Evolutionary conservation across 2,329 filamentous ascomycete genomes (phyloP), one percentile per base, ranked within the genome.

Genomic region (Penicillium sp.): DNA sequence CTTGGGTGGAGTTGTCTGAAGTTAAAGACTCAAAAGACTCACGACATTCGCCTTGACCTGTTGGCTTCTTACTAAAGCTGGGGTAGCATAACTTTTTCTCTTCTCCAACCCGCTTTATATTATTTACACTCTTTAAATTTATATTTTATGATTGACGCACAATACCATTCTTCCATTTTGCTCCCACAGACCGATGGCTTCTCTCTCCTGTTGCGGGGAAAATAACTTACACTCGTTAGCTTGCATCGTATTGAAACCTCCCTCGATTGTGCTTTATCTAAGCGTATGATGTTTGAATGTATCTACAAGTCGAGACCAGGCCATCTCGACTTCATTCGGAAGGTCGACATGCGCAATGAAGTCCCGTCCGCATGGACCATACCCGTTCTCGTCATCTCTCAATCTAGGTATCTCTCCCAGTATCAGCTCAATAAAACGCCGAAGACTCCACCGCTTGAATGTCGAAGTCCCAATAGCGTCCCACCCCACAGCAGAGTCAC

Each of bases 281-380:
- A 41, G 39, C 19, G 13, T 41, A 19, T 41, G 39, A 22, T 50
- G n/a, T 22, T 11, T 22, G n/a, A 36, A 50, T 19, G 18, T 10
- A 10, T 16, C 31, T 5, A 36, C 44, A 11, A 61, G 41, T 16
- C 62, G 58, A 33, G 54, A 58, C 72, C 73, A 78, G 16, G 77
- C 75, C 9, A 51, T 59, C 52, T 77, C 71, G 14, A 79, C 70
- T 4, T 71, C 66, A 2, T 39, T 54, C 0, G 77, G 76, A 44
- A 81, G 66, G 62, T 79, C 74, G 14, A 81, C 77, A 68, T 81
- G 78, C 6, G 64, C 62, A 58, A 81, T 81, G 54, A 79, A 82
- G 0, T 70, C 72, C 39, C 73, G 77, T 2, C 79, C 79, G 11
- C 61, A 69, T 0, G 79, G 79, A 9, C 79, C 79, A 68, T 82